Conservation (phyloP, 257 asterid genomes). For the Haberlea rhodopensis region DNA sequence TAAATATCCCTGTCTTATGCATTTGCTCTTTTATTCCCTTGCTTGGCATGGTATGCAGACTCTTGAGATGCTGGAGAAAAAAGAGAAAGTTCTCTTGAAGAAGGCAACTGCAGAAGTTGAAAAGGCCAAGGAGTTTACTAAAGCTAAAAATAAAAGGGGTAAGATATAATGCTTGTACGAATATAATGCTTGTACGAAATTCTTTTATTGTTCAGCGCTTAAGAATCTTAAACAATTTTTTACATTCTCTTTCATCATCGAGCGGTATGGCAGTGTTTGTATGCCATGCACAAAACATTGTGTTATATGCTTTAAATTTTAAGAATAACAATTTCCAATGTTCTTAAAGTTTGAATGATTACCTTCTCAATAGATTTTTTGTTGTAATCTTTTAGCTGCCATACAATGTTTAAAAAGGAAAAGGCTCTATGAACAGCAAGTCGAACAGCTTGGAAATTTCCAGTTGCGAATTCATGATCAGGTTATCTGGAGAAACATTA, state of each 20-base stretch:
- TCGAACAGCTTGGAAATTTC: conserved; percentile 78
- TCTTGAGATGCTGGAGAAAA: conserved; percentile 84
- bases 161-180: conserved; percentile 28
- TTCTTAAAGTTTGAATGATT: conserved; percentile 9
- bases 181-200: conserved; percentile 20
- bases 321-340: neutral
- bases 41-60: conserved; percentile 45
- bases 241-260: neutral
- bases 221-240: neutral
- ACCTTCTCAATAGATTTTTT: conserved; percentile 19
- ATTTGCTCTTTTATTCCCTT: neutral
- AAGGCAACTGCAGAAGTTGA: conserved; percentile 70
- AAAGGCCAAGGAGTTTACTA: conserved; percentile 74
- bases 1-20: conserved; percentile 34
- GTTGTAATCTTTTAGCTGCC: conserved; percentile 49
- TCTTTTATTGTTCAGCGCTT: neutral
- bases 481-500: conserved; percentile 37
- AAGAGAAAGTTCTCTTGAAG: conserved; percentile 71
- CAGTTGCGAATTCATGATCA: conserved; percentile 85
- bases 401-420: conserved; percentile 82
- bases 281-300: neutral
- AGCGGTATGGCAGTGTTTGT: conserved; percentile 1
- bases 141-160: conserved; percentile 81
- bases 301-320: conserved; percentile 21
- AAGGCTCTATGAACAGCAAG: conserved; percentile 75